These are phyloP conservation scores for Diaporthe ilicicola DNA, from an alignment of 2,329 filamentous ascomycete genomes.

Conservation along the genomic window DNA sequence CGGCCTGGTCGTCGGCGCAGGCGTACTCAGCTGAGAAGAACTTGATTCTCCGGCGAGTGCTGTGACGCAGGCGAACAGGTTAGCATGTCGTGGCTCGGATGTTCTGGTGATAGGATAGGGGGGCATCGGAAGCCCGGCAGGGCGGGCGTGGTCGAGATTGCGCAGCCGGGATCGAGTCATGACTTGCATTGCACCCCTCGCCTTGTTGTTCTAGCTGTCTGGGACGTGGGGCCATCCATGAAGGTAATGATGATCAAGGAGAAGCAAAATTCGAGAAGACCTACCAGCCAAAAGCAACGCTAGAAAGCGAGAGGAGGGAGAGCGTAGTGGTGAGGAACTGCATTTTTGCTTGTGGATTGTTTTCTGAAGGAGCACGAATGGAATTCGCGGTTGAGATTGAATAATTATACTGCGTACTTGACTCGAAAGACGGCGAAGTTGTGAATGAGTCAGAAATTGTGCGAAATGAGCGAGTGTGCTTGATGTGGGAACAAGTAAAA, in stretches of 20 bases:
- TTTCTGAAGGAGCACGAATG: neutral
- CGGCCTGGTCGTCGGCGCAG: neutral
- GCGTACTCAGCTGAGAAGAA: neutral
- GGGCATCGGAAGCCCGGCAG: neutral
- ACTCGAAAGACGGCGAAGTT: neutral
- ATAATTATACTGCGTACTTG: neutral
- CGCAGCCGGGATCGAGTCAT: neutral
- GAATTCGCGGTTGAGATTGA: neutral
- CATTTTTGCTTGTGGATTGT: neutral
- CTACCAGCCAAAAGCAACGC: conserved; percentile 3
- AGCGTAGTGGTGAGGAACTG: conserved; percentile 6
- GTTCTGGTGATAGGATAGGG: neutral
- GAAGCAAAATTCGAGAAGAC: neutral
- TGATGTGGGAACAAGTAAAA: neutral
- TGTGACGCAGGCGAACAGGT: neutral
- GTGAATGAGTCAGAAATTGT: neutral
- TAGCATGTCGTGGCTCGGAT: neutral
- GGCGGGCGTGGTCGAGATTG: neutral
- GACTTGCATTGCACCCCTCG: neutral
- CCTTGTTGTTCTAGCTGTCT: neutral
- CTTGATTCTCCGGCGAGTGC: neutral
- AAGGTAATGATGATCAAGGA: neutral
- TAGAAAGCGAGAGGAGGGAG: neutral
- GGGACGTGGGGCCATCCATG: neutral
- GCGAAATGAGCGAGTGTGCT: neutral